Conservation (phyloP, 768 basidiomycete species). For the Lactarius vividus region DNA sequence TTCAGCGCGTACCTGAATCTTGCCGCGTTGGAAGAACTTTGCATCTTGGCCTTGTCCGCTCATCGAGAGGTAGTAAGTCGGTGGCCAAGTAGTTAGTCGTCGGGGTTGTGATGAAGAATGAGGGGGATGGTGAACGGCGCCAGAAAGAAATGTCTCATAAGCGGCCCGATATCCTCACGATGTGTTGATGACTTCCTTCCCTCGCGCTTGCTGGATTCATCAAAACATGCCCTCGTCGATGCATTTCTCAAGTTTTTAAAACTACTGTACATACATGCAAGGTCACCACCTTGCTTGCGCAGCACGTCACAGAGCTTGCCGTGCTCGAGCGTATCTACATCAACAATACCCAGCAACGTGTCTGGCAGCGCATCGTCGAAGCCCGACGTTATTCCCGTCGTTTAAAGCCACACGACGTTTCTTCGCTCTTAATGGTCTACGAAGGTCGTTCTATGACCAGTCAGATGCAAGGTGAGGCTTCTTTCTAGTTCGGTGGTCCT, state of each 20-base stretch:
- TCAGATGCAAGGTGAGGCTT: conserved; percentile 39
- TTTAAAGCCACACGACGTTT: conserved; percentile 31
- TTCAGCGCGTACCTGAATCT: conserved; percentile 69
- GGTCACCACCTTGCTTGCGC: conserved; percentile 44
- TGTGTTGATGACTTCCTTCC: too few relatives aligned
- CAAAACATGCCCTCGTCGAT: conserved; percentile 45
- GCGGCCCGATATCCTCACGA: conserved; percentile 18
- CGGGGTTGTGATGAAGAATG: not conserved
- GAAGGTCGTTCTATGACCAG: conserved; percentile 49
- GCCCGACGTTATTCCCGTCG: conserved; percentile 50
- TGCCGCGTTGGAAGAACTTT: conserved; percentile 88
- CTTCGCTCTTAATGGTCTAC: conserved; percentile 33
- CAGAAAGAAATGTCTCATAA: not conserved
- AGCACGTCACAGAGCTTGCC: conserved; percentile 51
- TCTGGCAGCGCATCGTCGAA: conserved; percentile 67
- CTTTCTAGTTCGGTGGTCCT: not conserved
- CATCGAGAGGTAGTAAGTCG: conserved; percentile 33
- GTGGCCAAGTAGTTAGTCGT: not conserved
- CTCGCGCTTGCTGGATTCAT: conserved; percentile 28
- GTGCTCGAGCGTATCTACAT: conserved; percentile 70
- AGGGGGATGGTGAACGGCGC: not conserved
- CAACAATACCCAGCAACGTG: conserved; percentile 73
- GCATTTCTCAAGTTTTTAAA: conserved; percentile 61
- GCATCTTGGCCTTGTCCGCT: conserved; percentile 71
- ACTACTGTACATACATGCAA: conserved; percentile 46